These are phyloP conservation scores for Globisporangium viniferum DNA, from an alignment of 352 stramenopile genomes.

Conservation along the genomic window DNA sequence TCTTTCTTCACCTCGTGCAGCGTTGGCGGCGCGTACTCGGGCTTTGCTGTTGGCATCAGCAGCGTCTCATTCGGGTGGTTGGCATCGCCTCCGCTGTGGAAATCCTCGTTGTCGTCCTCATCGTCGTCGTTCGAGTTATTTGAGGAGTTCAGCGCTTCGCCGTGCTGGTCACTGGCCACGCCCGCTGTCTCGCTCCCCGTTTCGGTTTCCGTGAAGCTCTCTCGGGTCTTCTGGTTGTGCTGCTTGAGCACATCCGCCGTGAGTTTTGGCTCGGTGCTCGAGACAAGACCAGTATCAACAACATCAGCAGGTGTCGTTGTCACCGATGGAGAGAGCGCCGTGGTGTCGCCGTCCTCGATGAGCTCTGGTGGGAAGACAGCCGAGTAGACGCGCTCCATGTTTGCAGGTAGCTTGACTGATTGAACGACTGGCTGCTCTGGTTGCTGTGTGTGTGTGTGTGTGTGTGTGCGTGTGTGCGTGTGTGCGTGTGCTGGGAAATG, in stretches of 20 bases:
- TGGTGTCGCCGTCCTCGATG: not conserved
- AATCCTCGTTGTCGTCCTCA: not conserved
- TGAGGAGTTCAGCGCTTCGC: not conserved
- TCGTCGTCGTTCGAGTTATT: slow-evolving; percentile 1
- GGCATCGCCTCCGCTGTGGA: not conserved
- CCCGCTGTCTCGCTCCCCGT: slow-evolving; percentile 3
- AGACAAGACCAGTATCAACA: not conserved
- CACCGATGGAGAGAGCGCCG: not conserved
- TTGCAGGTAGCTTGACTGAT: not conserved
- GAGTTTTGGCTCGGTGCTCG: slow-evolving; percentile 26
- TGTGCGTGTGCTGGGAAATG: not conserved
- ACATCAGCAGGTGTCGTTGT: not conserved
- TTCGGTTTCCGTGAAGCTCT: slow-evolving; percentile 10
- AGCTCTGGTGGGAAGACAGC: slow-evolving; percentile 67
- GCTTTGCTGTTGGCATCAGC: slow-evolving; percentile 15
- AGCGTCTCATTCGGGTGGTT: slow-evolving; percentile 20
- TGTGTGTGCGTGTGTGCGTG: not conserved
- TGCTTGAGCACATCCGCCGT: slow-evolving; percentile 54
- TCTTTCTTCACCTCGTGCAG: slow-evolving; percentile 33
- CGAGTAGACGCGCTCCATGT: slow-evolving; percentile 85
- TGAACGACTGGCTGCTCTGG: not conserved
- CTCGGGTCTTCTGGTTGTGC: slow-evolving; percentile 42
- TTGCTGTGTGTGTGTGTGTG: not conserved
- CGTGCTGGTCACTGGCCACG: not conserved
- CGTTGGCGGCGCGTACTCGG: slow-evolving; percentile 25